Evolutionary conservation across 495 filamentous ascomycete genomes (phyloP), one percentile per base, ranked within the genome.

Genomic region (Sordaria brevicollis): DNA sequence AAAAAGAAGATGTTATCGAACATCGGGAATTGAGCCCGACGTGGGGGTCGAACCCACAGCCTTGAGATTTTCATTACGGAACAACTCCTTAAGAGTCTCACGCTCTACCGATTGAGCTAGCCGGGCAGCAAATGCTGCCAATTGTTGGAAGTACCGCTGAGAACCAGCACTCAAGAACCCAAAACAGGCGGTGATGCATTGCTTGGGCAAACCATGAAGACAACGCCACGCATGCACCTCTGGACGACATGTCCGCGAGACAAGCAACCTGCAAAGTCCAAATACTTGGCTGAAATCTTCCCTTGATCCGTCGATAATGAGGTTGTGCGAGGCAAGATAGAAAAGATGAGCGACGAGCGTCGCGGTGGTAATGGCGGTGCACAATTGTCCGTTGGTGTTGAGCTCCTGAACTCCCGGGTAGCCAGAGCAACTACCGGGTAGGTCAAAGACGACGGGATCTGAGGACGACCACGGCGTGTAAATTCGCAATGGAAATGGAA

Each of bases 11-110:
- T 25, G 49, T 6, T 5, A 15, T 29, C 4, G 5, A 57, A 31
- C 49, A 25, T 25, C 49, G 49, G 49, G 49, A 49, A 49, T 49
- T 49, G 41, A 49, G 41, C 41, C 41, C 41, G 41, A 49, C 41
- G 41, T 43, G 39, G 39, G 39, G 39, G 39, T 43, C 39, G 39
- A 43, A 43, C 39, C n/a, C 39, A 43, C 39, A 57, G 17, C 49
- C 49, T 57, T 57, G 49, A 57, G 49, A 57, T 57, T n/a, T n/a
- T n/a, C n/a, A n/a, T n/a, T n/a, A n/a, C n/a, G n/a, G n/a, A n/a
- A n/a, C n/a, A n/a, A n/a, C n/a, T n/a, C n/a, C n/a, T 88, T 89
- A 89, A 89, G 86, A 89, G 87, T 89, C 87, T 87, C 84, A 88
- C 87, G 87, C 87, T 89, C 87, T 88, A 87, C 86, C 86, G 86